phyloP scores from a whole-genome alignment of 495 filamentous ascomycete species.

The Penicillium argentinense region DNA sequence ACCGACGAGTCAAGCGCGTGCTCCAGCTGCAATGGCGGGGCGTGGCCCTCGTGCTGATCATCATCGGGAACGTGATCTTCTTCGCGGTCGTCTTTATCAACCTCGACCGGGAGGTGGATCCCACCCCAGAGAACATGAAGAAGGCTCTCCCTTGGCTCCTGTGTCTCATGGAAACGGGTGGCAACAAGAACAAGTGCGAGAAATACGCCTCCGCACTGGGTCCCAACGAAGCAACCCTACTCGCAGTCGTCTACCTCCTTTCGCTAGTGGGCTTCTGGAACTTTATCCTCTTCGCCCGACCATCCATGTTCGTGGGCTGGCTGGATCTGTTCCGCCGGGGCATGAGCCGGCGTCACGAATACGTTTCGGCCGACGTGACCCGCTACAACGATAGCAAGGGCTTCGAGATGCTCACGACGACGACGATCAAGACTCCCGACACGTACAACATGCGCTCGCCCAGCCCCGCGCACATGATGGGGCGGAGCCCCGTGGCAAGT shows the following conservation, averaged over 20 bases:
- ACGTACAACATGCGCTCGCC: conserved; percentile 39
- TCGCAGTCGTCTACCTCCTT: conserved; percentile 78
- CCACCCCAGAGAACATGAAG: conserved; percentile 50
- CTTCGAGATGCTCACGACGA: conserved; percentile 78
- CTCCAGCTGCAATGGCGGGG: conserved; percentile 94
- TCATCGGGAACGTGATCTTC: conserved; percentile 86
- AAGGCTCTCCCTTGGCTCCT: conserved; percentile 66
- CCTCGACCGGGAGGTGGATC: conserved; percentile 66
- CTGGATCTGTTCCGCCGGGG: conserved; percentile 56
- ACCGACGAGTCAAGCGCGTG: conserved; percentile 79
- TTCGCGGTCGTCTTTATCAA: conserved; percentile 88
- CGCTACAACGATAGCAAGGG: conserved; percentile 63
- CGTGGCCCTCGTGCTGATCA: conserved; percentile 80
- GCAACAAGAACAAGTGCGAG: conserved; percentile 66
- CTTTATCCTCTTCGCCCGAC: conserved; percentile 75
- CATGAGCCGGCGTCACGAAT: conserved; percentile 59
- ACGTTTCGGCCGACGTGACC: conserved; percentile 81
- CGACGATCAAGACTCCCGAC: conserved; percentile 42
- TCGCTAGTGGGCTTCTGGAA: conserved; percentile 85
- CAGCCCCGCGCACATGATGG: conserved; percentile 27
- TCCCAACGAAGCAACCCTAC: conserved; percentile 72
- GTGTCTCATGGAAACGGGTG: conserved; percentile 60
- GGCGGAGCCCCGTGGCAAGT: conserved; percentile 14
- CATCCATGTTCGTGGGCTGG: conserved; percentile 85
- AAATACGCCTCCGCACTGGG: conserved; percentile 45